phyloP scores from a whole-genome alignment of 371 early-diverging fungal genomes.

The Phascolomyces articulosus region DNA sequence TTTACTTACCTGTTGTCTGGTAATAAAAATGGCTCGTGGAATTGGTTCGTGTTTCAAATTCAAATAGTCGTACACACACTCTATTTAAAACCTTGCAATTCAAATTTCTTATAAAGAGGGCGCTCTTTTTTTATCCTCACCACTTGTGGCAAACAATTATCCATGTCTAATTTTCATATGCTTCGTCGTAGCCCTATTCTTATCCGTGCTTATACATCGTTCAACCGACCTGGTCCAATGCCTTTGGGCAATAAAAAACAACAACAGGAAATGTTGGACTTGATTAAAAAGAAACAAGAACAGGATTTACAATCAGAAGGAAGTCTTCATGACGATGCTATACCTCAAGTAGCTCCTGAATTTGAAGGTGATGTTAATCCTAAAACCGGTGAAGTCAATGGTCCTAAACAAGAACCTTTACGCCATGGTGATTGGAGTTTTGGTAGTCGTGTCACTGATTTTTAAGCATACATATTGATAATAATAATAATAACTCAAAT shows the following conservation, averaged over 20 bases:
- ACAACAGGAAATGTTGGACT: slow-evolving; percentile 77
- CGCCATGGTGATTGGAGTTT: slow-evolving; percentile 91
- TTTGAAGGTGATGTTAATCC: slow-evolving; percentile 83
- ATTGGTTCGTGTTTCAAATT: too few species aligned
- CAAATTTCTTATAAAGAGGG: neutral
- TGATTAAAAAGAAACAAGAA: slow-evolving; percentile 57
- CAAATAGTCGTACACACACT: too few species aligned
- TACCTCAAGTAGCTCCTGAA: slow-evolving; percentile 45
- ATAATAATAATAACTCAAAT: too few species aligned
- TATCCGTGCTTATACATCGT: slow-evolving; percentile 34
- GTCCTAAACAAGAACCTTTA: slow-evolving; percentile 87
- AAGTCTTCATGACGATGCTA: slow-evolving; percentile 63
- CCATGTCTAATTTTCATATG: slow-evolving; percentile 5
- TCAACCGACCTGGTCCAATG: slow-evolving; percentile 68
- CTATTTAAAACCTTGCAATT: neutral
- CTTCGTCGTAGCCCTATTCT: slow-evolving; percentile 1
- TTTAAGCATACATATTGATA: too few species aligned
- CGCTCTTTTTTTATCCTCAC: neutral
- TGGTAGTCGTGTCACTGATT: slow-evolving; percentile 83
- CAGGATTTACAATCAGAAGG: slow-evolving; percentile 34
- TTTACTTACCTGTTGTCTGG: too few species aligned
- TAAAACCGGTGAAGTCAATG: slow-evolving; percentile 79
- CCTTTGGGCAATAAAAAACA: slow-evolving; percentile 73
- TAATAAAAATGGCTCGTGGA: too few species aligned
- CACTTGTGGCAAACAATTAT: too few species aligned